Evolutionary conservation across 2,329 filamentous ascomycete species (phyloP).

Genomic region (Botrytis cinerea): DNA sequence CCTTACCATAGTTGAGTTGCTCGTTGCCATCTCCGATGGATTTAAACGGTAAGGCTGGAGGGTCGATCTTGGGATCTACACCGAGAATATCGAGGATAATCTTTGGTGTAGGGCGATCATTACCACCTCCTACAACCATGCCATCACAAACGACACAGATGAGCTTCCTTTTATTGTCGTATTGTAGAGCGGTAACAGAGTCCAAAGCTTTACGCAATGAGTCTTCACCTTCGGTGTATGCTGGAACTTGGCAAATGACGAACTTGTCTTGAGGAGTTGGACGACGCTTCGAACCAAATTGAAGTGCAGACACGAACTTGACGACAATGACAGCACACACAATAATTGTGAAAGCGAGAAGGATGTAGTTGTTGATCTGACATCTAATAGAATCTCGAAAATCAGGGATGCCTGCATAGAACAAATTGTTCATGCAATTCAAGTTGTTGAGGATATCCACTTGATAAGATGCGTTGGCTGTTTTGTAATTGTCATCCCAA

Average conservation of each 20-base stretch:
- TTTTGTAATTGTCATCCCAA: slow-evolving; percentile 58
- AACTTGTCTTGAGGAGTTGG: slow-evolving; percentile 96
- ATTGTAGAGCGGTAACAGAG: slow-evolving; percentile 89
- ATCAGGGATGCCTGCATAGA: slow-evolving; percentile 81
- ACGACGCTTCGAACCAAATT: slow-evolving; percentile 87
- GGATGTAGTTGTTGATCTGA: slow-evolving; percentile 86
- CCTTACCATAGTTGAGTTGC: slow-evolving; percentile 97
- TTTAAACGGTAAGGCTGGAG: slow-evolving; percentile 90
- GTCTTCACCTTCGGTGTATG: slow-evolving; percentile 97
- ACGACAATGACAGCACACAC: slow-evolving; percentile 76
- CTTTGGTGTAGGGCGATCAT: slow-evolving; percentile 94
- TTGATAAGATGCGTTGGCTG: slow-evolving; percentile 52
- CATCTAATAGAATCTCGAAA: slow-evolving; percentile 78
- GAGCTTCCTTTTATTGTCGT: slow-evolving; percentile 97
- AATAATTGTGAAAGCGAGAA: slow-evolving; percentile 84
- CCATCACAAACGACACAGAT: slow-evolving; percentile 97
- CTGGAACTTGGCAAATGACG: slow-evolving; percentile 96
- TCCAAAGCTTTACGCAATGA: slow-evolving; percentile 90
- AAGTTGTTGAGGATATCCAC: slow-evolving; percentile 63
- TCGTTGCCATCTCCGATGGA: slow-evolving; percentile 86
- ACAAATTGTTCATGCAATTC: slow-evolving; percentile 79
- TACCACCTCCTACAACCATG: slow-evolving; percentile 93
- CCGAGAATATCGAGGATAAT: slow-evolving; percentile 97
- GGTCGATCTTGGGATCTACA: slow-evolving; percentile 94
- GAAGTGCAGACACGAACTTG: slow-evolving; percentile 92